Base-by-base conservation (phyloP, 2,329 filamentous ascomycete genomes). In the Penicillium rolfsii region DNA sequence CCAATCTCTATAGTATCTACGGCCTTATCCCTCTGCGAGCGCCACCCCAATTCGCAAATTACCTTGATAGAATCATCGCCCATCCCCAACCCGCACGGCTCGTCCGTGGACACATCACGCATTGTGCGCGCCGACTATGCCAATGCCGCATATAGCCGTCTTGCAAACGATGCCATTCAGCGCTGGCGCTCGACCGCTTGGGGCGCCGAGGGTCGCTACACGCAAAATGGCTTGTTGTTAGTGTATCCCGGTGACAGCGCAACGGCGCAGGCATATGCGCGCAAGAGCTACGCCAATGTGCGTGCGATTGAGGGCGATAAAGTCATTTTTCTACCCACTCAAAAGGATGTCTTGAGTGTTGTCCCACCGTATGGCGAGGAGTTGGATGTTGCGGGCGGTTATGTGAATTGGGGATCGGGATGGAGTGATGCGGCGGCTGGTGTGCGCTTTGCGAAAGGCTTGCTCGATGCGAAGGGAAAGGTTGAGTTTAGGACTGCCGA, bases 71-170 rank as follows among this genome's bases (percentile, higher is more conserved):
- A 89, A 65, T 79, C 83, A 26, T 80, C 82, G 22, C 75, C 82
- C 2, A 86, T 87, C 58, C 86, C 85, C 24, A 83, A 85, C 55
- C 82, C 83, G 2, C 82, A 87, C 69, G 84, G 82, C 57, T 83
- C 84, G 11, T 85, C 83, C 63, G 82, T 87, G 62, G 86, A 89
- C 72, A 80, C 80, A 49, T 87, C 84, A 24, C 85, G 86, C 58
- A 88, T 88, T 65, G 81, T 89, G 53, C 82, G 86, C 36, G 83
- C 88, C 40, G 94, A 98, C 81, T 98, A 98, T 73, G 88, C 91
- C 5, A 88, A 94, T 71, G 80, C 85, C 0, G 85, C 88, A 24
- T 98, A 98, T 77, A 85, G 91, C 5, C 79, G 82, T 16, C 86
- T 98, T 49, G 92, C 89, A 22, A 83, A 85, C 19, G 81, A 86